Conservation (phyloP, 116 monocot genomes). For the Zostera marina region DNA sequence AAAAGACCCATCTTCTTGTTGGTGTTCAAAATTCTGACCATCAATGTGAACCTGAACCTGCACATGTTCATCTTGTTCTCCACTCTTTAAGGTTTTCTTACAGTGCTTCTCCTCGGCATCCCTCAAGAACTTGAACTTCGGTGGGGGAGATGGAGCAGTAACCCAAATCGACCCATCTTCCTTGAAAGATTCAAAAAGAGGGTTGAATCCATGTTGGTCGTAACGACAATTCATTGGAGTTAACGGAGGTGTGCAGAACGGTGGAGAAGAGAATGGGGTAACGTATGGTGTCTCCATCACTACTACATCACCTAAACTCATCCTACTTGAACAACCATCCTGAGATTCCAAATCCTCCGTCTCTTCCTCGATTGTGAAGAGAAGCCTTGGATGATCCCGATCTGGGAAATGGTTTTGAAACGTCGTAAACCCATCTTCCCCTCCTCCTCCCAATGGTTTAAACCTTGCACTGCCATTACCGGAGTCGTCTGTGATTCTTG, state of each 20-base stretch:
- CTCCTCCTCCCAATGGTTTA: constrained; percentile 3
- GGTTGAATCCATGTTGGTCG: constrained; percentile 34
- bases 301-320: constrained; percentile 33
- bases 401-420: constrained; percentile 41
- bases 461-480: background rate
- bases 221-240: constrained; percentile 24
- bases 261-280: constrained; percentile 55
- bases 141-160: constrained; percentile 68
- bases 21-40: too few relatives aligned
- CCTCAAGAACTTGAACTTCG: constrained; percentile 85
- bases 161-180: constrained; percentile 4
- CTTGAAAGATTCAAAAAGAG: constrained; percentile 39
- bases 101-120: constrained; percentile 94
- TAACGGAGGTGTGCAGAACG: constrained; percentile 43
- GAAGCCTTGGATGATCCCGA: constrained; percentile 58
- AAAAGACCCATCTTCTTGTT: too few relatives aligned
- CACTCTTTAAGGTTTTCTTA: constrained; percentile 49
- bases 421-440: constrained; percentile 23
- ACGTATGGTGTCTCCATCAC: constrained; percentile 22
- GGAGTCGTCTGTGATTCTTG: constrained; percentile 4
- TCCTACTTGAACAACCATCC: constrained; percentile 34
- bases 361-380: constrained; percentile 79
- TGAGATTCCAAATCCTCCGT: constrained; percentile 44
- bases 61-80: constrained; percentile 37
- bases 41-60: too few relatives aligned